Base-by-base conservation (phyloP, 1,284 basidiomycete genomes). In the Leccinum pachyderme region DNA sequence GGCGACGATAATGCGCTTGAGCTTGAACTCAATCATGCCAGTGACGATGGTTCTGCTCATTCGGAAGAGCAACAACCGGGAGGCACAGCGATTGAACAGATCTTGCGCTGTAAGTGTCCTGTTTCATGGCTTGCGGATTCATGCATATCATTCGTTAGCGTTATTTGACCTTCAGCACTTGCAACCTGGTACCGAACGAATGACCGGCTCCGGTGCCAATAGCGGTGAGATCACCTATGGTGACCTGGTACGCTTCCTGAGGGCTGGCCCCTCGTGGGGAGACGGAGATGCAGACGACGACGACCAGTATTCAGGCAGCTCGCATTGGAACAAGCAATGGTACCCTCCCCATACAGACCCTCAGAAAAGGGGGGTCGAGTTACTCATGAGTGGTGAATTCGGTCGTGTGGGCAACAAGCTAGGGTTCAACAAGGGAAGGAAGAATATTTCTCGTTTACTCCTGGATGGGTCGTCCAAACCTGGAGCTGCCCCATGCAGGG, bases 341-440 rank as follows among this genome's bases (percentile, higher is more conserved):
- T 77, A 75, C 63, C 69, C 74, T 47, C 73, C 79, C 31, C 78
- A 83, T 47, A 83, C 71, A 2, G 80, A 87, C 57, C 91, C 95
- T 1, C 81, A 91, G 68, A 69, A 82, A 43, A 79, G 76, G 9
- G 95, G 95, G 0, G 68, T 86, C 7, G 79, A 84, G 47, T 77
- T 98, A 7, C 77, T 93, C 5, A 80, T 81, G 59, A 79, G 86
- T 56, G 95, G 95, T 47, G 93, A 97, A 53, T 98, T 97, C 72
- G 95, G 95, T 6, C 76, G 82, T 51, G 76, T 88, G 32, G 73
- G 75, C 22, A 74, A 76, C 44, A 84, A 84, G 65, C 64, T 77
- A 18, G 73, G 72, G 53, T 73, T 70, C 29, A 73, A 69, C 37
- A 68, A 72, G 49, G 59, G 67, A 2, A 55, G 59, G 28, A 68